A percentile compares a stretch with the other conserved stretches of the same genome.
These are phyloP conservation scores for Stromatinia cepivora DNA, from an alignment of 2,329 filamentous ascomycete species.

Conservation along the genomic window DNA sequence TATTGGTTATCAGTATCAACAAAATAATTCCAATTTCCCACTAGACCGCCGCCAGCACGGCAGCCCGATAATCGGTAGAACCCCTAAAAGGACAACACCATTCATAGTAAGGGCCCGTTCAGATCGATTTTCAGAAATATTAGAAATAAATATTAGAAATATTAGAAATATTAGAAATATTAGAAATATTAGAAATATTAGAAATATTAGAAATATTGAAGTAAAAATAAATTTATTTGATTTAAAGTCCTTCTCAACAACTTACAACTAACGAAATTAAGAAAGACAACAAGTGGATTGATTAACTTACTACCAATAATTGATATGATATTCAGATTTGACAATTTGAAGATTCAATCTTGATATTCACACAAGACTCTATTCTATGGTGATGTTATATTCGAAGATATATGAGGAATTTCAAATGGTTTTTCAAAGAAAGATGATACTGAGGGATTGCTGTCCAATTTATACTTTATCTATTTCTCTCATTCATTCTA, in stretches of 20 bases:
- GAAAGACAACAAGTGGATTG: background rate
- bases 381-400: too few relatives aligned
- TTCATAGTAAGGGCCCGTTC: too few relatives aligned
- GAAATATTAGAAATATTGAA: too few relatives aligned
- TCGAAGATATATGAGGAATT: background rate
- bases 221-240: too few relatives aligned
- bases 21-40: constrained; percentile 11
- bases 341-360: background rate
- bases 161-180: too few relatives aligned
- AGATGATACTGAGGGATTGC: too few relatives aligned
- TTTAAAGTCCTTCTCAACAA: background rate
- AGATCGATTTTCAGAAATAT: too few relatives aligned
- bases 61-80: constrained; percentile 17
- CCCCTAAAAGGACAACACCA: constrained; percentile 17
- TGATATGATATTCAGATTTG: background rate
- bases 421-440: background rate
- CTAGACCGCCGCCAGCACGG: constrained; percentile 11
- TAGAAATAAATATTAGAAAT: too few relatives aligned
- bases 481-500: too few relatives aligned
- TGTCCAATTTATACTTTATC: too few relatives aligned
- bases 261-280: background rate
- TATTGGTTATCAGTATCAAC: constrained; percentile 7
- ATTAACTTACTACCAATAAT: background rate
- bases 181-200: too few relatives aligned
- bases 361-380: background rate